A percentile compares a stretch with the other conserved stretches of the same genome.
Evolutionary conservation across 441 rosid species (phyloP).

Genomic region (Kokia cookei): DNA sequence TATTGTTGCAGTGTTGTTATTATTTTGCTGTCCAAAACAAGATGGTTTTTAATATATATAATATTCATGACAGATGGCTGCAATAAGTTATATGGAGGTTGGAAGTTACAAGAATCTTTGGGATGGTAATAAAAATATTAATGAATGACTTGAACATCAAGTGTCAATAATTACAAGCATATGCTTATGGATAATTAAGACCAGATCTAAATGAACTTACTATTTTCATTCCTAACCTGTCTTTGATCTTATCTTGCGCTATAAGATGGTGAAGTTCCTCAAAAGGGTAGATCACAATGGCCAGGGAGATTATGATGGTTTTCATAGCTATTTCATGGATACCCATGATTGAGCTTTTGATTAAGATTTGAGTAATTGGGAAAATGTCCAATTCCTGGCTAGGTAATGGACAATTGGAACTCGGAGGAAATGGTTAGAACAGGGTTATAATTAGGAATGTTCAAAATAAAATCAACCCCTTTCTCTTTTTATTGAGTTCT

Average conservation of each 20-base stretch:
- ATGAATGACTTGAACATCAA: neutral
- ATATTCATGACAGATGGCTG: neutral
- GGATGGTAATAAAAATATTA: neutral
- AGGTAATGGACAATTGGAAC: neutral
- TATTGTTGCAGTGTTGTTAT: neutral
- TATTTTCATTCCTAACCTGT: neutral
- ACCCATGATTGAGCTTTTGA: neutral
- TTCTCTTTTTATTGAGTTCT: neutral
- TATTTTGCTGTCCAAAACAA: neutral
- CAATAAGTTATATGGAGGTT: conserved; percentile 2
- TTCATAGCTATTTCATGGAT: neutral
- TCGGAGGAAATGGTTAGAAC: neutral
- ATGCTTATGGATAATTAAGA: neutral
- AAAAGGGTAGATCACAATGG: neutral
- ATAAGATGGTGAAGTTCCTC: neutral
- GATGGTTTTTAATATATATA: neutral
- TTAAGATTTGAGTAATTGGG: neutral
- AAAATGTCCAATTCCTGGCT: neutral
- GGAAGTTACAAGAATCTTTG: neutral
- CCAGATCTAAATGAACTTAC: neutral
- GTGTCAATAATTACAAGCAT: neutral
- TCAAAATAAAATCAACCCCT: neutral
- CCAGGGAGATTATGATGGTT: neutral
- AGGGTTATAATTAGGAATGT: neutral
- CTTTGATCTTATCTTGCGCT: neutral